Percentiles rank a stretch among this genome's conserved stretches.
Evolutionary conservation across 176 grass and related monocot species (phyloP).

Genomic region (Puccinellia tenuiflora): DNA sequence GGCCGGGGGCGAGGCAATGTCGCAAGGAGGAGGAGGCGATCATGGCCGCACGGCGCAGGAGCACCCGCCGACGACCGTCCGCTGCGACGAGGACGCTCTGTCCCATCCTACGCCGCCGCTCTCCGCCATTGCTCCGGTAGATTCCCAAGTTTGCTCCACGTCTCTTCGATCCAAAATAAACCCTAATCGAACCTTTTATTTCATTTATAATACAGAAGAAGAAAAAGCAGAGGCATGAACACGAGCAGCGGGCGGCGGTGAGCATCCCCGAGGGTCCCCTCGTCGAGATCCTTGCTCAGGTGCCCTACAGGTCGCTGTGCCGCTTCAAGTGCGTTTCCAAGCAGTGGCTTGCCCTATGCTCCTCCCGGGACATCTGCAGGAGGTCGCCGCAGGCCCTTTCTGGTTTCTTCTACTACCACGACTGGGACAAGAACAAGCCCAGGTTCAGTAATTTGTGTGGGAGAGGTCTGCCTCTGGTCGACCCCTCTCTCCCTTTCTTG

Average conservation of each 20-base stretch:
- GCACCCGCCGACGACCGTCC: background rate
- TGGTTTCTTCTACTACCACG: background rate
- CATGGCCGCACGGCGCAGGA: background rate
- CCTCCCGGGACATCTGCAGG: background rate
- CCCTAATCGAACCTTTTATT: background rate
- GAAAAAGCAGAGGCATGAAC: background rate
- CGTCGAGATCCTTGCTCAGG: background rate
- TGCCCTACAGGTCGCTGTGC: background rate
- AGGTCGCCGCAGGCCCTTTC: background rate
- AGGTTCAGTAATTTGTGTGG: background rate
- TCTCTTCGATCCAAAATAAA: background rate
- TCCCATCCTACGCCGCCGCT: background rate
- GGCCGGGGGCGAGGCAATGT: background rate
- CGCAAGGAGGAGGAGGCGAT: background rate
- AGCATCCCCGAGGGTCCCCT: background rate
- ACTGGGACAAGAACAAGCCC: background rate
- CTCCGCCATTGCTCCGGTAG: background rate
- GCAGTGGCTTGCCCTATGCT: background rate
- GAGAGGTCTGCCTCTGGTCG: background rate
- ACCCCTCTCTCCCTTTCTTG: background rate
- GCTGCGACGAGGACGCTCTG: no score
- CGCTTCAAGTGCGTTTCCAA: background rate
- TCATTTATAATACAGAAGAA: background rate
- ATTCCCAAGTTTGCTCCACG: background rate
- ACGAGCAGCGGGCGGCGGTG: background rate